Evolutionary conservation across 2,329 filamentous ascomycete genomes (phyloP).

Genomic region (Ophiosphaerella korrae): DNA sequence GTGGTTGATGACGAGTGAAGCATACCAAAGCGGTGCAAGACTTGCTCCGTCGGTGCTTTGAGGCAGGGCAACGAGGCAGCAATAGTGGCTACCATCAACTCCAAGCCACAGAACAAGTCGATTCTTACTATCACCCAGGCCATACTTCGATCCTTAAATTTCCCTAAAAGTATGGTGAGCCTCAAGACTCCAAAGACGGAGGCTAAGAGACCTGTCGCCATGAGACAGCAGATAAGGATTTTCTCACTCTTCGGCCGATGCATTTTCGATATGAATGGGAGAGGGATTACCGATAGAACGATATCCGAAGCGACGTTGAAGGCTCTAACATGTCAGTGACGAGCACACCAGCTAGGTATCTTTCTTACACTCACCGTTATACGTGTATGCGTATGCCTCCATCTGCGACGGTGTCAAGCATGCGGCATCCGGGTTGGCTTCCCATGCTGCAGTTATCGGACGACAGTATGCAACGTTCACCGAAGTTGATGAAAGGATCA

Average conservation of each 20-base stretch:
- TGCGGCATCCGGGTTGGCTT: too few species aligned
- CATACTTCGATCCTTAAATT: not conserved
- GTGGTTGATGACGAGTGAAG: too few species aligned
- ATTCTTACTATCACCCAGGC: not conserved
- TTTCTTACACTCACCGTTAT: too few species aligned
- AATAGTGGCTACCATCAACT: not conserved
- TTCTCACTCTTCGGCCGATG: not conserved
- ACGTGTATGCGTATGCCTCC: too few species aligned
- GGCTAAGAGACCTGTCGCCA: not conserved
- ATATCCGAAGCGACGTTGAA: too few species aligned
- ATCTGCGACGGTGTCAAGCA: too few species aligned
- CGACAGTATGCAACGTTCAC: too few species aligned
- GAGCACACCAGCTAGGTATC: too few species aligned
- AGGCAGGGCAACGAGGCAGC: not conserved
- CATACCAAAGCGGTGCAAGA: not conserved
- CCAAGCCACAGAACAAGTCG: not conserved
- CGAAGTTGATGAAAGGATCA: too few species aligned
- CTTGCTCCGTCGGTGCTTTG: not conserved
- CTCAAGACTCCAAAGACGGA: not conserved
- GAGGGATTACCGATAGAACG: not conserved
- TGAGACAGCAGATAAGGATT: not conserved
- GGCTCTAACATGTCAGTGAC: too few species aligned
- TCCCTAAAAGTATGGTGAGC: not conserved
- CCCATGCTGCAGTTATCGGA: too few species aligned
- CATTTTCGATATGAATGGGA: not conserved